phyloP scores from a whole-genome alignment of 192 early-diverging fungal species.

The Funneliformis geosporum region DNA sequence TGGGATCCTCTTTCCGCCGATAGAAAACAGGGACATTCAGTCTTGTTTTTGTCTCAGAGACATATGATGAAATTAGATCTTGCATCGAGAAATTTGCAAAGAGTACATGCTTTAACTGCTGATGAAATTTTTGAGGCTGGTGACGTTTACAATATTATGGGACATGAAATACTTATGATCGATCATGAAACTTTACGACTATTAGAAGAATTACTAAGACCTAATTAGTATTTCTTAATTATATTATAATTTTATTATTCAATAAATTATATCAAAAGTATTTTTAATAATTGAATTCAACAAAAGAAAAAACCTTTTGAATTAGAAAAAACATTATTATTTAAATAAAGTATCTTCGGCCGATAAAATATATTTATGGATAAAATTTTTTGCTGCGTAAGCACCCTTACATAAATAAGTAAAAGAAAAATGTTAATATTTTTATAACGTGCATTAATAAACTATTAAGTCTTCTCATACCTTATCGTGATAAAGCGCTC shows the following conservation, averaged over 20 bases:
- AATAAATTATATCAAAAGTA: no score
- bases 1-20: not conserved
- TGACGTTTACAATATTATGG: not conserved
- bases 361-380: constrained; percentile 22
- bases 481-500: constrained; percentile 28
- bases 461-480: not conserved
- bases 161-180: not conserved
- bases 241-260: no score
- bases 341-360: not conserved
- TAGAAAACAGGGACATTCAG: not conserved
- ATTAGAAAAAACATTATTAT: no score
- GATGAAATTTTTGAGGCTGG: no score
- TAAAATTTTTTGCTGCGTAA: constrained; percentile 25
- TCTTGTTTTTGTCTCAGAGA: not conserved
- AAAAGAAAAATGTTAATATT: not conserved
- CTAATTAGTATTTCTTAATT: no score
- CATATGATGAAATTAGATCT: not conserved
- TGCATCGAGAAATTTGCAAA: not conserved
- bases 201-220: no score
- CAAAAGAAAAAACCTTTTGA: no score
- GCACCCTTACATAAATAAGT: not conserved
- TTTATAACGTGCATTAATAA: not conserved
- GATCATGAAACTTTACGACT: no score
- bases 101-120: not conserved
- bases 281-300: no score